A percentile compares a stretch with the other conserved stretches of the same genome.
These are phyloP conservation scores for Odonthalia washingtoniensis DNA, from an alignment of 31 red algal genomes.

Conservation along the genomic window DNA sequence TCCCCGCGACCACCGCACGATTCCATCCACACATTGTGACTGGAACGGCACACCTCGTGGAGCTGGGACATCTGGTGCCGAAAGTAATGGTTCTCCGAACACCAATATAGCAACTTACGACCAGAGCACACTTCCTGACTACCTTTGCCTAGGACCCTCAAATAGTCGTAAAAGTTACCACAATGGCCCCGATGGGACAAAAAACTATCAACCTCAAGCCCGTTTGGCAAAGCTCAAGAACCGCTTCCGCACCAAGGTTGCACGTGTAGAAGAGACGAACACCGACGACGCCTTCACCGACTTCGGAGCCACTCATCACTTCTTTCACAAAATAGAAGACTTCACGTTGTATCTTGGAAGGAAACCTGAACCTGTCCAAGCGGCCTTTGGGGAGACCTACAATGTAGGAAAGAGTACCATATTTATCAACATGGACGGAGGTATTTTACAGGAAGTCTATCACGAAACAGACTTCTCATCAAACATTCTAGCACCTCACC, in stretches of 20 bases:
- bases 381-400: neutral
- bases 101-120: neutral
- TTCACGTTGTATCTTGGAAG: neutral
- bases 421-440: neutral
- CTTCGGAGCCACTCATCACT: neutral
- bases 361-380: neutral
- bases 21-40: too few species aligned
- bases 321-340: neutral
- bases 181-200: neutral
- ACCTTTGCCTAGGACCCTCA: too few species aligned
- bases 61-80: too few species aligned
- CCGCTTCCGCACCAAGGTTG: neutral
- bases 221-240: neutral
- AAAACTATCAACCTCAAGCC: neutral
- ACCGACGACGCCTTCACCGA: neutral
- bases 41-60: too few species aligned
- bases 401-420: neutral
- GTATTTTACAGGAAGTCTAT: neutral
- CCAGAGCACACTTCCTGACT: too few species aligned
- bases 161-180: neutral
- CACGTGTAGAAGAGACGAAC: neutral
- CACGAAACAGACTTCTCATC: neutral
- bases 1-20: too few species aligned
- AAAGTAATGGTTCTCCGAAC: neutral
- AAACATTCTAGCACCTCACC: constrained; percentile 5